Percentiles rank a stretch among this genome's conserved stretches.
Evolutionary conservation across 116 monocot species (phyloP).

Genomic region (Thalassia testudinum): DNA sequence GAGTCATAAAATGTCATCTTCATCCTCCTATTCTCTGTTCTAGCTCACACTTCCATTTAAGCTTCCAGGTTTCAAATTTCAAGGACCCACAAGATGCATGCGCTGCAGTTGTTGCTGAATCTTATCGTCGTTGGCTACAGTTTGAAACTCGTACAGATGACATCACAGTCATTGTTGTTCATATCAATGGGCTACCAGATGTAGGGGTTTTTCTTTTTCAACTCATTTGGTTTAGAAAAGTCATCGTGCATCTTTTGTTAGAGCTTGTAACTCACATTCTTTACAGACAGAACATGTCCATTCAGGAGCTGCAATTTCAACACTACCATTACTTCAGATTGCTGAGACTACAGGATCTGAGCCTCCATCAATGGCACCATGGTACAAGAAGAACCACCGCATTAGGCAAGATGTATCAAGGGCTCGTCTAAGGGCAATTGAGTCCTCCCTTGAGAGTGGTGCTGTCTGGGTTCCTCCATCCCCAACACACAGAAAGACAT

Average conservation of each 20-base stretch:
- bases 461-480: conserved; percentile 77
- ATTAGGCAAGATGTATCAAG: conserved; percentile 74
- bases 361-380: conserved; percentile 30
- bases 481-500: conserved; percentile 78
- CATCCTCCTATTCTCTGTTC: no score
- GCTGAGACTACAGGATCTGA: conserved; percentile 48
- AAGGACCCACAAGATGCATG: conserved; percentile 97
- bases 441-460: conserved; percentile 79
- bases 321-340: conserved; percentile 23
- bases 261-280: conserved; percentile 7
- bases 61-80: conserved; percentile 74
- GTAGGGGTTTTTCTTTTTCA: conserved; percentile 25
- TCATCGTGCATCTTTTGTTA: conserved; percentile 4
- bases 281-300: conserved; percentile 32
- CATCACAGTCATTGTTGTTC: conserved; percentile 92
- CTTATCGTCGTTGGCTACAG: conserved; percentile 94
- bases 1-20: no score
- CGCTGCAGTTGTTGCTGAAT: conserved; percentile 91
- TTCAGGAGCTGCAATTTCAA: conserved; percentile 12
- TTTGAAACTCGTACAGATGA: conserved; percentile 99
- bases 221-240: background rate
- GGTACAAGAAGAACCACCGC: conserved; percentile 32
- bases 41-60: background rate
- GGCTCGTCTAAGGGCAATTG: conserved; percentile 72
- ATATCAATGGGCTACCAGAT: conserved; percentile 67